Evolutionary conservation across 305 asterid genomes (phyloP).

Genomic region (Fraxinus xanthoxyloides): DNA sequence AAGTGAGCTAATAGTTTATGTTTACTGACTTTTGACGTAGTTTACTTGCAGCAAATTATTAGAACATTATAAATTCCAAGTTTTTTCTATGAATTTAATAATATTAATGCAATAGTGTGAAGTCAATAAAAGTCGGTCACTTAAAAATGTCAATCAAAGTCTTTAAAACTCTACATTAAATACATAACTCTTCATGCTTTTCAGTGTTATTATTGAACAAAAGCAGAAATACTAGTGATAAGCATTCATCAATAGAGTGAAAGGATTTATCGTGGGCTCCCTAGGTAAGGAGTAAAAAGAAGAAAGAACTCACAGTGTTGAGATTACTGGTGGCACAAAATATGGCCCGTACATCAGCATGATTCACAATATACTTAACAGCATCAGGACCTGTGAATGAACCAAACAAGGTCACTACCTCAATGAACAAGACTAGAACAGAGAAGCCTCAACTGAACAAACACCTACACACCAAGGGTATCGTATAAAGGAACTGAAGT

Average conservation of each 20-base stretch:
- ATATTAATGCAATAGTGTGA: too few species aligned
- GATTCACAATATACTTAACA: slow-evolving; percentile 77
- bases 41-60: too few species aligned
- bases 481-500: slow-evolving; percentile 93
- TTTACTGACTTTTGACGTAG: too few species aligned
- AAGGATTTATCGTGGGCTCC: background rate
- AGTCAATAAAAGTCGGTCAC: too few species aligned
- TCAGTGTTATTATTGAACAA: background rate
- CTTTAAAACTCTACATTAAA: too few species aligned
- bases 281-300: background rate
- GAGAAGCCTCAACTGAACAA: slow-evolving; percentile 30
- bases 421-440: slow-evolving; percentile 23
- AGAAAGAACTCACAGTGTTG: slow-evolving; percentile 65
- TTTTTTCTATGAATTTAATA: too few species aligned
- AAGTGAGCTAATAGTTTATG: too few species aligned
- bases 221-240: background rate
- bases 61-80: too few species aligned
- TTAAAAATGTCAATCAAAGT: too few species aligned
- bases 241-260: background rate
- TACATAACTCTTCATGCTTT: background rate
- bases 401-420: slow-evolving; percentile 25
- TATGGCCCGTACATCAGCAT: slow-evolving; percentile 80
- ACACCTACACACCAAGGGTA: slow-evolving; percentile 82
- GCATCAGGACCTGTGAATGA: slow-evolving; percentile 88
- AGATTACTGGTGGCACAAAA: slow-evolving; percentile 83